Conservation (phyloP, 2,329 filamentous ascomycete genomes). For the Drechslerella coelobrocha region DNA sequence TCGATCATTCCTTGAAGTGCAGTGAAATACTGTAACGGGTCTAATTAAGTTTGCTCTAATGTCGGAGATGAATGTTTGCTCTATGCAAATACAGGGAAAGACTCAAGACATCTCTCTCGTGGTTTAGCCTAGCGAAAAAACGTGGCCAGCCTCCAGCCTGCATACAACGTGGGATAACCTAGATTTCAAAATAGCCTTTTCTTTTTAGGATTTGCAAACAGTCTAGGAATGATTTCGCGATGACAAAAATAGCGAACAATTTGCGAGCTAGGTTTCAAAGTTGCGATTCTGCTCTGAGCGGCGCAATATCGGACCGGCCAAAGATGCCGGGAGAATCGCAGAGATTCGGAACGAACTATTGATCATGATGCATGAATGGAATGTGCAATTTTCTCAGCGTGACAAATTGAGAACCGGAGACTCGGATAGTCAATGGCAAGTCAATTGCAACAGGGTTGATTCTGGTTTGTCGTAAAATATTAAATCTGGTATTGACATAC, state of each 20-base stretch:
- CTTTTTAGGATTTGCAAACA: neutral
- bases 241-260: neutral
- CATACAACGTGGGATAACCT: slow-evolving; percentile 10
- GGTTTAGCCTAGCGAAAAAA: slow-evolving; percentile 37
- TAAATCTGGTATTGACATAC: neutral
- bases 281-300: neutral
- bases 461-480: neutral
- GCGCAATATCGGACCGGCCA: too few relatives aligned
- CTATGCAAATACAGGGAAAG: slow-evolving; percentile 32
- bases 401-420: too few relatives aligned
- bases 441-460: neutral
- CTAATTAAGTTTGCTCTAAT: slow-evolving; percentile 32
- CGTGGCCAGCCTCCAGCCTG: slow-evolving; percentile 19
- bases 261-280: neutral
- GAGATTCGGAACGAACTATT: too few relatives aligned
- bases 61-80: slow-evolving; percentile 47
- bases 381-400: too few relatives aligned
- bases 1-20: neutral
- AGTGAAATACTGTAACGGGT: neutral
- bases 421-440: too few relatives aligned
- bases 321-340: too few relatives aligned
- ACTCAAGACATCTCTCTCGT: slow-evolving; percentile 33
- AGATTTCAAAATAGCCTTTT: neutral
- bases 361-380: too few relatives aligned
- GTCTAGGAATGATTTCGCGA: neutral